Evolutionary conservation across 2,329 filamentous ascomycete species (phyloP), one percentile per base, ranked within the genome.

Genomic region (Arthrobotrys entomopaga): DNA sequence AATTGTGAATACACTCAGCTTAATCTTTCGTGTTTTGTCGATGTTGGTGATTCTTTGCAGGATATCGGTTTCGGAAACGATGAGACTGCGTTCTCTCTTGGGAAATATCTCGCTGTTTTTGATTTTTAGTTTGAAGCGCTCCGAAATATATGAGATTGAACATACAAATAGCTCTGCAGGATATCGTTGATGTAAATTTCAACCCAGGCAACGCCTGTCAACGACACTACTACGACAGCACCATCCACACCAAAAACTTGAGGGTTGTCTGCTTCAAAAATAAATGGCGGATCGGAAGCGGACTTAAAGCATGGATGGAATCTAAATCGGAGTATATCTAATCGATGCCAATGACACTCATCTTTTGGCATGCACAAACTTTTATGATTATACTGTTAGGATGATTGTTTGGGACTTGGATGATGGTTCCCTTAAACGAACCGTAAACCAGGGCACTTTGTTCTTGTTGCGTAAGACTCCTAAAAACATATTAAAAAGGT

Each of bases 261-360:
- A 26, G 77, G 77, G 29, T 75, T 76, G 34, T 78, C 77, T 16
- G 61, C 67, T n/a, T 66, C 49, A 42, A 72, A 43, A 26, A 76
- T 19, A 11, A 63, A 63, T 22, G 86, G 82, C 3, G 86, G 82
- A 78, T 98, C 95, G 65, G 88, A 90, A 0, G 93, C 92, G 60
- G 96, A 86, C 64, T 89, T 86, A 84, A 99, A 98, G 80, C 91
- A 93, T 2, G 93, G 92, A 80, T 99, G 95, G 77, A 89, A 90
- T 77, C 93, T 89, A 83, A 97, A 97, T 43, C 93, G 91, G 60
- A 99, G 85, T 63, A 89, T 89, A 81, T 98, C 95, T 5, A 98
- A 86, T 69, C 93, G 87, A 81, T 97, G 93, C 94, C 94, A 98
- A 24, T 85, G 86, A 81, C 93, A 97, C 82, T 98, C 95, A 77